Conservation (phyloP, 176 grass and related monocot genomes). For the Ampelocalamus luodianensis region DNA sequence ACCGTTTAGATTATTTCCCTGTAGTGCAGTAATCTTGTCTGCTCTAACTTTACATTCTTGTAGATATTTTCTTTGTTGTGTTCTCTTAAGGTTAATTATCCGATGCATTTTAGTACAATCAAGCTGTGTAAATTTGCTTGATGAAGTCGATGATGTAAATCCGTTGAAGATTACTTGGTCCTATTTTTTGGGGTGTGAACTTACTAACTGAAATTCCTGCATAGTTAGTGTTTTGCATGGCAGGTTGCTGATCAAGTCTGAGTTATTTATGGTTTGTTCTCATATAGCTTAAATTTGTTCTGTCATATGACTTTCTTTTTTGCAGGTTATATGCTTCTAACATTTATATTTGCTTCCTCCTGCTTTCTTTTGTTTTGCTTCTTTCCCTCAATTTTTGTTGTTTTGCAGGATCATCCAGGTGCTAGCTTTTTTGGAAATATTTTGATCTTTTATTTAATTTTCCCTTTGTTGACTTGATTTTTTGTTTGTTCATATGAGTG, state of each 20-base stretch:
- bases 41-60: slow-evolving; percentile 15
- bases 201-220: slow-evolving; percentile 32
- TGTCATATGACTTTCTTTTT: slow-evolving; percentile 37
- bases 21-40: slow-evolving; percentile 17
- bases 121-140: slow-evolving; percentile 26
- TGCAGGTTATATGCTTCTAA: slow-evolving; percentile 60
- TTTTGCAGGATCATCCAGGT: slow-evolving; percentile 80
- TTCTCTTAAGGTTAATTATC: slow-evolving; percentile 28
- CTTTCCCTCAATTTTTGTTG: slow-evolving; percentile 49
- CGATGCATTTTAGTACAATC: slow-evolving; percentile 31
- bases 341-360: slow-evolving; percentile 37
- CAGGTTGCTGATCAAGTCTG: slow-evolving; percentile 62
- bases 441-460: slow-evolving; percentile 27
- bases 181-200: background rate
- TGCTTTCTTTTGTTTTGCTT: slow-evolving; percentile 37
- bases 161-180: slow-evolving; percentile 19
- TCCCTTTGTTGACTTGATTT: slow-evolving; percentile 1
- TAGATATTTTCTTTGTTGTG: slow-evolving; percentile 2
- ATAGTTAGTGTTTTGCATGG: slow-evolving; percentile 40
- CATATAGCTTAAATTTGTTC: slow-evolving; percentile 44
- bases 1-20: slow-evolving; percentile 17
- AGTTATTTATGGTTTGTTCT: slow-evolving; percentile 62
- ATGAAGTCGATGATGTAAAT: slow-evolving; percentile 45
- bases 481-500: slow-evolving; percentile 11
- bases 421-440: slow-evolving; percentile 45